Evolutionary conservation across 202 grass and related monocot genomes (phyloP), one percentile per base, ranked within the genome.

Genomic region (Setaria viridis): DNA sequence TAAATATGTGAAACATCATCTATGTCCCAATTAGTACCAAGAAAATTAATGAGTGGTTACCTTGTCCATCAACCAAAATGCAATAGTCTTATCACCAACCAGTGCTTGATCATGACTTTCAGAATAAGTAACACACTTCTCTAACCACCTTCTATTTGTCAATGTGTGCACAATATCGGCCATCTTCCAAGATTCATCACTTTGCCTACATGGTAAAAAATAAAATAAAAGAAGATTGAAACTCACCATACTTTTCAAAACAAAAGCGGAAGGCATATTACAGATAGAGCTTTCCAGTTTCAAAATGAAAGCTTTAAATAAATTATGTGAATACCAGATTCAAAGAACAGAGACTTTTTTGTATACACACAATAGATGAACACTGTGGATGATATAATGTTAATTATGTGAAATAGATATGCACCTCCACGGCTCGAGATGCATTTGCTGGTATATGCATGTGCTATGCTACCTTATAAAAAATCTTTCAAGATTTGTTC

Each of bases 21-120:
- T 29, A 63, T 25, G 12, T 62, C 16, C 20, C 4, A 74, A 53
- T 78, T 25, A 80, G 29, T 81, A 81, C 9, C 25, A 74, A 86
- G 37, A 65, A 58, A 82, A 76, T 72, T 68, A 17, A 86, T 65
- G 69, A 90, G 54, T 53, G 49, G 11, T 71, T 83, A 95, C 93
- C 92, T 99, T 99, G 74, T 99, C 97, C 97, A 99, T 99, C 79
- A 99, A 90, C 97, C 97, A 99, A 74, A 99, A 99, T 77, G 97
- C 97, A 79, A 99, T 90, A 60, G 97, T 99, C 86, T 99, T 99
- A 78, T 99, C 94, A 46, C 97, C 97, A 69, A 99, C 97, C 65
- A 99, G 85, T 81, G 97, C 97, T 89, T 99, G 97, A 67, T 99
- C 97, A 64, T 99, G 94, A 65, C 97, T 99, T 88, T 99, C 97